Base-by-base conservation (phyloP, 331 rosid genomes). In the Acacia concinna region DNA sequence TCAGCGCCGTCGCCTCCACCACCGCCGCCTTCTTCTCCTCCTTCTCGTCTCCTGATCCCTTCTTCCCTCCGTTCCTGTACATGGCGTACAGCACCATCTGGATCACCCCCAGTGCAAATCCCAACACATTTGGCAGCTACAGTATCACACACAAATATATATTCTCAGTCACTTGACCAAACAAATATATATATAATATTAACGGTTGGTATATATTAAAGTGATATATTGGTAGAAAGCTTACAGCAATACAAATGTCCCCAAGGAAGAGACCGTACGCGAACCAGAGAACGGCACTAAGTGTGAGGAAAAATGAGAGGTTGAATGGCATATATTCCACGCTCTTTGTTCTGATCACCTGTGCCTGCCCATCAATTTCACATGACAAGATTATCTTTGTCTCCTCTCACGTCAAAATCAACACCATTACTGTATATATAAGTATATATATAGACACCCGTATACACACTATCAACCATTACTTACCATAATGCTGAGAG, bases 241-340 rank as follows among this genome's bases (percentile, higher is more conserved):
- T 91, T 81, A 94, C 98, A 25, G 94, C 97, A 52, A 95, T 65
- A 82, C 96, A 91, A 30, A 91, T 90, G 85, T 95, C 97, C 85
- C 88, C 85, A 44, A 88, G 90, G 68, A 89, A 77, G 43, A 90
- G 81, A 30, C 99, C 99, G 44, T 95, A 95, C 4, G 87, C 90
- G 62, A 95, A 95, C 99, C 97, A 95, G 90, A 89, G 84, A 2
- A 86, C 20, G 20, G 97, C 96, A 71, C 99, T 95, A 81, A 95
- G 52, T 30, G 99, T 95, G 17, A 93, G 94, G 64, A 89, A 91
- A 51, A 93, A 90, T 8, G 99, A 92, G n/a, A 95, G 60, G 25
- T 74, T 67, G 82, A 93, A 91, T n/a, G 99, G 97, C 99, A 95
- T 92, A 47, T 86, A 95, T 41, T 95, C 97, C 0, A 95, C 92